phyloP scores from a whole-genome alignment of 805 yeast genomes.

The Cyberlindnera saturnus region DNA sequence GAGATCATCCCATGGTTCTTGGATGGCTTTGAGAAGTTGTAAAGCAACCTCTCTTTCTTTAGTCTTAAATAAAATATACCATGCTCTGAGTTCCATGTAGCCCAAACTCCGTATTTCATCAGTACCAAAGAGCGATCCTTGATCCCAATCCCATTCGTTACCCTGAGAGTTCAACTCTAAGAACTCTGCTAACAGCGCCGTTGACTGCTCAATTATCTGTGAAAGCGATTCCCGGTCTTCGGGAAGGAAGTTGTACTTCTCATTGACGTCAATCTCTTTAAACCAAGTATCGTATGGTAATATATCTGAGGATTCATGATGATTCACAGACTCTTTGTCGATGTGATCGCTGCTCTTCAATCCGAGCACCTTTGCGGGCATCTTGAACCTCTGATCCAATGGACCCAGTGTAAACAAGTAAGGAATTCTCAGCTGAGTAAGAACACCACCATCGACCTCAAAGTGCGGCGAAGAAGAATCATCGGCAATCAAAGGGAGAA shows the following conservation, averaged over 20 bases:
- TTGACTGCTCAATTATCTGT: slow-evolving; percentile 21
- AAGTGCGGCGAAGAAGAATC: slow-evolving; percentile 43
- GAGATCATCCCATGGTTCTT: slow-evolving; percentile 10
- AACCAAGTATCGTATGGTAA: slow-evolving; percentile 37
- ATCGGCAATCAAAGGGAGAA: slow-evolving; percentile 57
- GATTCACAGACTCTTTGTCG: slow-evolving; percentile 7
- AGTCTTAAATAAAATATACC: slow-evolving; percentile 4
- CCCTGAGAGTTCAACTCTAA: slow-evolving; percentile 5
- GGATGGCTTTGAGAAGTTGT: slow-evolving; percentile 3
- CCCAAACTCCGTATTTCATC: neutral
- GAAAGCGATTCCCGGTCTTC: slow-evolving; percentile 32
- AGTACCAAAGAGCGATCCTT: slow-evolving; percentile 5
- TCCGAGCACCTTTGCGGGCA: slow-evolving; percentile 25
- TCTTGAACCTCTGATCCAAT: slow-evolving; percentile 29
- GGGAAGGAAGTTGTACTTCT: slow-evolving; percentile 37
- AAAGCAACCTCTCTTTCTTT: slow-evolving; percentile 1
- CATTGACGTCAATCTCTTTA: slow-evolving; percentile 40
- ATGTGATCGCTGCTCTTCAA: slow-evolving; percentile 1
- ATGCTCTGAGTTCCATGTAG: slow-evolving; percentile 5
- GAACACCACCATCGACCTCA: slow-evolving; percentile 24
- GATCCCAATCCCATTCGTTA: slow-evolving; percentile 18
- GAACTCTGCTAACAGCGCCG: slow-evolving; percentile 14
- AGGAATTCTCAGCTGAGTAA: slow-evolving; percentile 41
- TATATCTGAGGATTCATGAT: slow-evolving; percentile 11
- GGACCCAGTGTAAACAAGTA: slow-evolving; percentile 45